Base-by-base conservation (phyloP, 2,329 filamentous ascomycete species). In the Fusarium phyllophilum region DNA sequence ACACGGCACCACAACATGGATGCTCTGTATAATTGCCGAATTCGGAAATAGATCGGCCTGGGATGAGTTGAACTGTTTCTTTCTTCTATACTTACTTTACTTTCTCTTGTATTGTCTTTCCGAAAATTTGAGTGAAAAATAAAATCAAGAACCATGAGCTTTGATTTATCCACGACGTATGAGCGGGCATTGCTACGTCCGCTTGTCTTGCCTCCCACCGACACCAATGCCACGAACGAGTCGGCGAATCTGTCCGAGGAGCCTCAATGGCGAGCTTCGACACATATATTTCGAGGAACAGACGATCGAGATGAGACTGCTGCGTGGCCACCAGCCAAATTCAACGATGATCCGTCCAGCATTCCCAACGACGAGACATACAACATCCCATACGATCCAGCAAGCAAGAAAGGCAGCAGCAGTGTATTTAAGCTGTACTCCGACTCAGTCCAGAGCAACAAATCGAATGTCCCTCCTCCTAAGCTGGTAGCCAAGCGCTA, bases 391-490 rank as follows among this genome's bases (percentile, higher is more conserved):
- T 59, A 59, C 22, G 10, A 52, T 39, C 7, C 44, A 5, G 20
- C 12, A 12, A 59, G 34, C 17, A 51, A 29, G 15, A 51, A 51
- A 33, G 1, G 0, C 12, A 52, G 17, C 13, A 5, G 1, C 1
- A 3, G 11, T 2, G 11, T 1, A 0, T 59, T 59, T 1, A 15
- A 11, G 26, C 44, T 59, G 1, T 39, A 39, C 44, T 31, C 26
- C 3, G 10, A 39, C 6, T 14, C 3, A 4, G 22, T 1, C 0
- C 1, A 31, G 14, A 24, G 1, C 1, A 10, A 22, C 0, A 1
- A 0, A 15, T 26, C 56, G 0, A 52, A 17, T 1, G 34, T 52
- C 9, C 56, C 26, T 0, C 18, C 24, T 2, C 17, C 44, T 3
- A 39, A 31, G 0, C 20, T 52, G 7, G 26, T 26, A 0, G 34